phyloP scores from a whole-genome alignment of 176 grass and related monocot genomes.

The Avena eriantha region DNA sequence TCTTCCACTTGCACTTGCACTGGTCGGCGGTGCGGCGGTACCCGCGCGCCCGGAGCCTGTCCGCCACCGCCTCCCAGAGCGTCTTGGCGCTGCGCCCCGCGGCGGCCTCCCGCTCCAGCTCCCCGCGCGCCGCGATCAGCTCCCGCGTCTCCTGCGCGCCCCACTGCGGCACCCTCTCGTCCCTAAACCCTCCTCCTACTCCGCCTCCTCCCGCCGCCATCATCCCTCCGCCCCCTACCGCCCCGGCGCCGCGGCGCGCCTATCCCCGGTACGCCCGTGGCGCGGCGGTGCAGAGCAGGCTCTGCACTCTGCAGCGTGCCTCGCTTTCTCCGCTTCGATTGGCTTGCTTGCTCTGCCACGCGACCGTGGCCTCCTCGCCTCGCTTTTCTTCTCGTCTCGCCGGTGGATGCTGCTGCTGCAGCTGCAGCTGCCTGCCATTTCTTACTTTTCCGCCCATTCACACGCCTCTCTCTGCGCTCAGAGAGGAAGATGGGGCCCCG shows the following conservation, averaged over 20 bases:
- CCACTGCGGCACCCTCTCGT: constrained; percentile 81
- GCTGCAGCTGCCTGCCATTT: constrained; percentile 41
- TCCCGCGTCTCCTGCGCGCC: constrained; percentile 81
- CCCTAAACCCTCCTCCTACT: constrained; percentile 38
- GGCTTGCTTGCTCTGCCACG: constrained; percentile 37
- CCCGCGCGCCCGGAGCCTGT: constrained; percentile 58
- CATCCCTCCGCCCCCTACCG: constrained; percentile 41
- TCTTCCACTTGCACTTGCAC: constrained; percentile 99
- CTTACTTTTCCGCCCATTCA: constrained; percentile 58
- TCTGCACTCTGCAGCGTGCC: not conserved
- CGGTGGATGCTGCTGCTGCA: constrained; percentile 41
- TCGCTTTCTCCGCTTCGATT: constrained; percentile 40
- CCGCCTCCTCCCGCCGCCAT: constrained; percentile 45
- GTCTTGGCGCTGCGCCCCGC: constrained; percentile 68
- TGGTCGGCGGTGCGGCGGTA: constrained; percentile 82
- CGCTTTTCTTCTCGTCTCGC: constrained; percentile 47
- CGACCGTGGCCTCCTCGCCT: constrained; percentile 32
- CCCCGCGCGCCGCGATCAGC: constrained; percentile 67
- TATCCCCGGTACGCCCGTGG: not conserved
- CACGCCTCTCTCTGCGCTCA: constrained; percentile 38
- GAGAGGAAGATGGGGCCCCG: constrained; percentile 6
- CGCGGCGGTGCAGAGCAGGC: not conserved
- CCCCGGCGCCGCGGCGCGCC: not conserved
- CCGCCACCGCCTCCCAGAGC: constrained; percentile 78
- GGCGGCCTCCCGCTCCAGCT: constrained; percentile 67